Conservation (phyloP, 2,329 filamentous ascomycete genomes). For the Cladorrhinum sp. region DNA sequence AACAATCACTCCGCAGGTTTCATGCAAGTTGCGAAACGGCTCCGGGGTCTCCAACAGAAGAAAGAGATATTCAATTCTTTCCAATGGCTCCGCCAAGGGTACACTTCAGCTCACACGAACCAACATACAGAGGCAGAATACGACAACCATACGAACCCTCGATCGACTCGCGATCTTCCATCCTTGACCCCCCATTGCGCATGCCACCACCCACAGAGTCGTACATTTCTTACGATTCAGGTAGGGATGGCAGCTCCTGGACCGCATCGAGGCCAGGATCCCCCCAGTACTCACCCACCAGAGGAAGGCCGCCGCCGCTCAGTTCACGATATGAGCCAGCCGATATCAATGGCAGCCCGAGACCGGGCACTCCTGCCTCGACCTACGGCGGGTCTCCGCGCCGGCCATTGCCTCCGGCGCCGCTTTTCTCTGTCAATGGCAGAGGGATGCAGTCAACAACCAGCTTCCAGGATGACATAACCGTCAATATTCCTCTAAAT, state of each 20-base stretch:
- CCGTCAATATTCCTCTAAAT: slow-evolving; percentile 67
- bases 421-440: slow-evolving; percentile 66
- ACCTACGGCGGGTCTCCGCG: slow-evolving; percentile 84
- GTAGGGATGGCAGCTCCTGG: slow-evolving; percentile 51
- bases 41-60: slow-evolving; percentile 8
- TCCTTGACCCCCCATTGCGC: slow-evolving; percentile 52
- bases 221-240: slow-evolving; percentile 56
- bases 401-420: slow-evolving; percentile 82
- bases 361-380: slow-evolving; percentile 87
- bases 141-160: slow-evolving; percentile 53
- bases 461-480: slow-evolving; percentile 61
- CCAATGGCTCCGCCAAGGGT: slow-evolving; percentile 15
- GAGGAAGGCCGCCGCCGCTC: slow-evolving; percentile 61
- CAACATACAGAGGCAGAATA: slow-evolving; percentile 43
- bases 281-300: slow-evolving; percentile 51
- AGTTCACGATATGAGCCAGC: slow-evolving; percentile 76
- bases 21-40: slow-evolving; percentile 21
- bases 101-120: slow-evolving; percentile 41
- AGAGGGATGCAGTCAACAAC: slow-evolving; percentile 40
- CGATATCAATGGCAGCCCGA: slow-evolving; percentile 83
- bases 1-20: slow-evolving; percentile 28
- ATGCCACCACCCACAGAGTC: slow-evolving; percentile 63
- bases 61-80: neutral
- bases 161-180: slow-evolving; percentile 48
- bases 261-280: slow-evolving; percentile 48